Evolutionary conservation across 805 yeast genomes (phyloP).

Genomic region (Zygotorulaspora chibaensis): DNA sequence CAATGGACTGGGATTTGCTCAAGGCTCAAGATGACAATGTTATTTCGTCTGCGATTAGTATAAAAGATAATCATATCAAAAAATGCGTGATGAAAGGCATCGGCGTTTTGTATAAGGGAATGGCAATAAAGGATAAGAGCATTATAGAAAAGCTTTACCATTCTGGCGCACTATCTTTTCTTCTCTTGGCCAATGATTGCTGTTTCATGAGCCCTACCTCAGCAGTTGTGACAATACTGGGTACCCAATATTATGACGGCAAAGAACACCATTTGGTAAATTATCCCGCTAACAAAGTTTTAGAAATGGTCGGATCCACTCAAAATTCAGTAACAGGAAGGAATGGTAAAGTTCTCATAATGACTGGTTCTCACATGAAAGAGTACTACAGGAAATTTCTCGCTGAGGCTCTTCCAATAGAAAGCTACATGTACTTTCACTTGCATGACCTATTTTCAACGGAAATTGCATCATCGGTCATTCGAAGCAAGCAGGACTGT

Average conservation of each 20-base stretch:
- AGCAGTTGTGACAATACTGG: conserved; percentile 54
- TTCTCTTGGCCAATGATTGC: conserved; percentile 62
- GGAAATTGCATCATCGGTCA: conserved; percentile 65
- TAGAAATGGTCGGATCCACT: conserved; percentile 60
- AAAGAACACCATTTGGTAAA: conserved; percentile 65
- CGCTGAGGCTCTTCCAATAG: conserved; percentile 73
- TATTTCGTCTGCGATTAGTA: conserved; percentile 39
- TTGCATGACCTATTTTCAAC: conserved; percentile 65
- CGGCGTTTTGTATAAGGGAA: conserved; percentile 56
- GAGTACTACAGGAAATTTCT: conserved; percentile 70
- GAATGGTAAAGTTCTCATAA: conserved; percentile 46
- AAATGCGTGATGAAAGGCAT: conserved; percentile 53
- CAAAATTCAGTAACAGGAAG: conserved; percentile 28
- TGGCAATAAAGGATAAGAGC: conserved; percentile 52
- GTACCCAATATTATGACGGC: conserved; percentile 71
- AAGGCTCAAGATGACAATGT: conserved; percentile 30
- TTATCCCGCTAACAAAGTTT: conserved; percentile 58
- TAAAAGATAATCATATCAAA: conserved; percentile 45
- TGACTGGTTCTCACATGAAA: conserved; percentile 52
- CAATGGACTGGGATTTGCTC: conserved; percentile 40
- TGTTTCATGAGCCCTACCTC: conserved; percentile 49
- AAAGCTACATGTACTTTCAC: conserved; percentile 59
- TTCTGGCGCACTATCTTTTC: conserved; percentile 47
- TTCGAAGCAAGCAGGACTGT: conserved; percentile 73
- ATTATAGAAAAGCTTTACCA: conserved; percentile 51